Conservation (phyloP, 2,329 filamentous ascomycete species). For the Colletotrichum camelliae region DNA sequence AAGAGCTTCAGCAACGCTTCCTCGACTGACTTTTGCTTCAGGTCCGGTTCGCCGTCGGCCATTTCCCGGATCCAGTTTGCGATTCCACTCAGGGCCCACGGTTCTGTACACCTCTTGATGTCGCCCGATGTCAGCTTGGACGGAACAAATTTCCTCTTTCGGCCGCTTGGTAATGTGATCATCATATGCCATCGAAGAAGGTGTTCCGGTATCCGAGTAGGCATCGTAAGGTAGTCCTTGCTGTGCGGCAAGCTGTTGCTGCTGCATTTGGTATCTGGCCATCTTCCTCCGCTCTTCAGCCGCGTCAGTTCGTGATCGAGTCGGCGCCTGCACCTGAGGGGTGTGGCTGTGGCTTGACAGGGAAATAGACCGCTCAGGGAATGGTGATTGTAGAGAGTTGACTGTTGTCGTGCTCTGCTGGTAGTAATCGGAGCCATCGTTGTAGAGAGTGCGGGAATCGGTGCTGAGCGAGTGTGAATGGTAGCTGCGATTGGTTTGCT, state of each 20-base stretch:
- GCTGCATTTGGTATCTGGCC: constrained; percentile 60
- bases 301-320: constrained; percentile 92
- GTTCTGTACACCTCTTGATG: constrained; percentile 84
- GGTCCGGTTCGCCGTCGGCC: constrained; percentile 88
- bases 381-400: constrained; percentile 44
- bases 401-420: constrained; percentile 27
- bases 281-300: constrained; percentile 69
- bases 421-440: constrained; percentile 55
- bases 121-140: constrained; percentile 82
- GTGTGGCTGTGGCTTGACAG: constrained; percentile 82
- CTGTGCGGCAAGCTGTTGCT: constrained; percentile 55
- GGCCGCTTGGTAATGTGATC: constrained; percentile 80
- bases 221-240: constrained; percentile 59
- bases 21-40: constrained; percentile 83
- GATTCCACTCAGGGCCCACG: constrained; percentile 92
- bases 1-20: constrained; percentile 90
- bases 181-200: constrained; percentile 75
- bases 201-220: constrained; percentile 57
- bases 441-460: constrained; percentile 46
- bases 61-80: constrained; percentile 86
- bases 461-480: constrained; percentile 55
- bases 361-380: constrained; percentile 78
- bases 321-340: constrained; percentile 80
- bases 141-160: constrained; percentile 84
- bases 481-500: constrained; percentile 37